Evolutionary conservation across 169 alveolate species (phyloP).

Genomic region (Eimeria sp.): DNA sequence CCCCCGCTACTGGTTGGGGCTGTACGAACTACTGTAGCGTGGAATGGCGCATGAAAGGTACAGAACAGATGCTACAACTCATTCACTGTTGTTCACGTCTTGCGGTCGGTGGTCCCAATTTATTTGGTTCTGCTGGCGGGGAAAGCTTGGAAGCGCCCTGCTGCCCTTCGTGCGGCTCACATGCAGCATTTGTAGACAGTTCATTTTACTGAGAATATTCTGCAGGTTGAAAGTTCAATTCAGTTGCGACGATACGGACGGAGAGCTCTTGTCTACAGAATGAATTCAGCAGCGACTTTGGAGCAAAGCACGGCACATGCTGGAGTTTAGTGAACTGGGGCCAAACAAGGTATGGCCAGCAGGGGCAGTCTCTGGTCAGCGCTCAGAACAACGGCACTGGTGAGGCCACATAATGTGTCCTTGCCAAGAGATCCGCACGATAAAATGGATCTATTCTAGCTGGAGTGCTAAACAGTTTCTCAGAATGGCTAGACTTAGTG

Average conservation of each 20-base stretch:
- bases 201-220: background rate
- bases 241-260: background rate
- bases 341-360: background rate
- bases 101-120: background rate
- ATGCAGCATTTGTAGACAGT: background rate
- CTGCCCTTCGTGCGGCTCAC: background rate
- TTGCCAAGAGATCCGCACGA: background rate
- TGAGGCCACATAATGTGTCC: background rate
- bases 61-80: background rate
- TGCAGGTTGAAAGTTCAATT: background rate
- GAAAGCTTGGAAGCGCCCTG: background rate
- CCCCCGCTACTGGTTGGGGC: background rate
- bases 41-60: too few relatives aligned
- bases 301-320: background rate
- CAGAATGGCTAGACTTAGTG: background rate
- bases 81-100: background rate
- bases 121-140: background rate
- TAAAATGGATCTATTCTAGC: background rate
- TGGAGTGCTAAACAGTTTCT: background rate
- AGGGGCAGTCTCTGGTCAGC: background rate
- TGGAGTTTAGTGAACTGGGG: background rate
- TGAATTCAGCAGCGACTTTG: background rate
- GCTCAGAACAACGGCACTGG: background rate
- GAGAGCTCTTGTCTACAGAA: background rate
- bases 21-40: background rate